These are phyloP conservation scores for Ambrosiella xylebori DNA, from an alignment of 2,329 filamentous ascomycete species.

Conservation along the genomic window DNA sequence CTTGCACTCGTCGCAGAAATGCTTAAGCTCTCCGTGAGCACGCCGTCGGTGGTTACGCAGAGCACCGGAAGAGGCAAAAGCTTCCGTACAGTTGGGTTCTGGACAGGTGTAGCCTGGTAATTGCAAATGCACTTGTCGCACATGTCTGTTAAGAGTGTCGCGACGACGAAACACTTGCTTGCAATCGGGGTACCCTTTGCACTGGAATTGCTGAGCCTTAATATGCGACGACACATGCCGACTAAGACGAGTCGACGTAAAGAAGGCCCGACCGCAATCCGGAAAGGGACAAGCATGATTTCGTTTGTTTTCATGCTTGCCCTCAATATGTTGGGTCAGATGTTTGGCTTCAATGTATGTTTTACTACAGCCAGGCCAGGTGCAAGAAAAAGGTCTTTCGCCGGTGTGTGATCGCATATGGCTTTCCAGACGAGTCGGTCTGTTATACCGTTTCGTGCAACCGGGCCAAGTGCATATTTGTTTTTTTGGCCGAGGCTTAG, in stretches of 20 bases:
- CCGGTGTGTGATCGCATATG: conserved; percentile 77
- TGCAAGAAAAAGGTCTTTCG: conserved; percentile 62
- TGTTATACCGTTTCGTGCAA: conserved; percentile 74
- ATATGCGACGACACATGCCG: conserved; percentile 66
- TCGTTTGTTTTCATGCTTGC: conserved; percentile 55
- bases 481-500: conserved; percentile 48
- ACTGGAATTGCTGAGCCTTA: conserved; percentile 58
- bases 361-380: conserved; percentile 56
- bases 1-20: conserved; percentile 61
- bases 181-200: conserved; percentile 53
- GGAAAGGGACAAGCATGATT: conserved; percentile 54
- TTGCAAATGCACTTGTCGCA: conserved; percentile 57
- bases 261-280: conserved; percentile 64
- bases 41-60: conserved; percentile 55
- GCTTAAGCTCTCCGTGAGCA: conserved; percentile 51
- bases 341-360: conserved; percentile 76
- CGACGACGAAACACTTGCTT: conserved; percentile 71
- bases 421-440: conserved; percentile 60
- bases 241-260: conserved; percentile 60
- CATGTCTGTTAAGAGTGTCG: conserved; percentile 68
- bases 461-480: conserved; percentile 47
- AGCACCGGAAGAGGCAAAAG: conserved; percentile 56
- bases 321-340: conserved; percentile 69
- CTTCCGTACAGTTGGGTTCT: conserved; percentile 41
- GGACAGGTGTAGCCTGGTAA: conserved; percentile 55